phyloP scores from a whole-genome alignment of 208 protist genomes.

The Leishmania aethiopica region DNA sequence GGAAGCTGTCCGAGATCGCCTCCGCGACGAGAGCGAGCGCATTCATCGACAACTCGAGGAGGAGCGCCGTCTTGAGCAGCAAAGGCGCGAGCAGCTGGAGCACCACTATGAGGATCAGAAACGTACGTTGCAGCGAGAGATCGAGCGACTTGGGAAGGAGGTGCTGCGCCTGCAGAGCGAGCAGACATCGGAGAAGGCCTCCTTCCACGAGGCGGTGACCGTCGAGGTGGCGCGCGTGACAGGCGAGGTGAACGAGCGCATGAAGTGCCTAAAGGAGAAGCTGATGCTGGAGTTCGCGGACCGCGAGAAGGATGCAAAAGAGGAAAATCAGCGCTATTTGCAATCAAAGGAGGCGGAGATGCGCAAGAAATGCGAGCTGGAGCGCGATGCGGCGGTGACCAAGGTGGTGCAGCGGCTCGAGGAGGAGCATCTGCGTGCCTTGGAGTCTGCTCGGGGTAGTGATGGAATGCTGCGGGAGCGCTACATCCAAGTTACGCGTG shows the following conservation, averaged over 20 bases:
- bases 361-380: constrained; percentile 56
- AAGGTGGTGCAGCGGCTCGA: constrained; percentile 72
- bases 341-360: constrained; percentile 62
- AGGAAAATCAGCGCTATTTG: constrained; percentile 53
- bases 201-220: constrained; percentile 74
- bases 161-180: constrained; percentile 55
- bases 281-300: constrained; percentile 62
- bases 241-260: constrained; percentile 55
- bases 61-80: constrained; percentile 45
- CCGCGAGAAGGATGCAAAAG: constrained; percentile 59
- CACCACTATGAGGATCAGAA: constrained; percentile 69
- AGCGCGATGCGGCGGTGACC: constrained; percentile 74
- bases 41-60: constrained; percentile 72
- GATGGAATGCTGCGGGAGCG: constrained; percentile 73
- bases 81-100: constrained; percentile 67
- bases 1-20: constrained; percentile 45
- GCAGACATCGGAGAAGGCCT: constrained; percentile 61
- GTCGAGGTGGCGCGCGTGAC: constrained; percentile 71
- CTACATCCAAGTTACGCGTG: constrained; percentile 52
- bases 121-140: constrained; percentile 64
- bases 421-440: constrained; percentile 54
- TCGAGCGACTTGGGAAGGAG: constrained; percentile 65
- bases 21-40: constrained; percentile 60
- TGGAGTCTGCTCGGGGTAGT: constrained; percentile 55
- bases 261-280: constrained; percentile 66